Evolutionary conservation across 1,139 yeast species (phyloP), one percentile per base, ranked within the genome.

Genomic region (Magnusiomyces magnusii): DNA sequence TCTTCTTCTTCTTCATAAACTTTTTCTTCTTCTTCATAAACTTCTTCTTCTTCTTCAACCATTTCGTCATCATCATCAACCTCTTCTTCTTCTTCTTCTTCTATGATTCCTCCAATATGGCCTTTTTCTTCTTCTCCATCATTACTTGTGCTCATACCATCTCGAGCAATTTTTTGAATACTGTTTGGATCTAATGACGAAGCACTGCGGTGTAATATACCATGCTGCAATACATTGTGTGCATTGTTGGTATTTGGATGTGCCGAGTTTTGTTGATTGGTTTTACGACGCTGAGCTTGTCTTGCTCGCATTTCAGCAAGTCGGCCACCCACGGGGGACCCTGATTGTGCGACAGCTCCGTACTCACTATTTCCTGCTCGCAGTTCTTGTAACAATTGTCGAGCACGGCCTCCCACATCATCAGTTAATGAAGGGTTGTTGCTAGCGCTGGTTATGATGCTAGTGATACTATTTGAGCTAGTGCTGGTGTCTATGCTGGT

Each of bases 361-460:
- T 64, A 61, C 42, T 63, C 66, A 2, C 63, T 54, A 24, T 54
- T 61, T 3, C 70, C 72, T 25, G 81, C 79, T 62, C 88, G 73
- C 44, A 85, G 74, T 64, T 83, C 87, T 63, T 79, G 80, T 36
- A 85, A 75, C 61, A 85, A 75, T 63, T 76, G 79, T 64, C 87
- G 75, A 0, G 90, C 90, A 59, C 90, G 75, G 2, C 78, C 77
- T 2, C 84, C 85, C 28, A 83, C 77, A 64, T 81, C 84, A 47
- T 71, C 78, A 2, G 75, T 87, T 23, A 85, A 88, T 13, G 62
- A 61, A 31, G 15, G 34, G 31, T 7, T 31, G 36, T 31, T 31
- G 13, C 36, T 31, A 21, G 49, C 3, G 13, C 7, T 10, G 13
- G 47, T n/a, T 41, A 10, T 23, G n/a, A n/a, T n/a, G n/a, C n/a